Evolutionary conservation across 805 yeast genomes (phyloP), one percentile per base, ranked within the genome.

Genomic region (Zygosaccharomyces lentus): DNA sequence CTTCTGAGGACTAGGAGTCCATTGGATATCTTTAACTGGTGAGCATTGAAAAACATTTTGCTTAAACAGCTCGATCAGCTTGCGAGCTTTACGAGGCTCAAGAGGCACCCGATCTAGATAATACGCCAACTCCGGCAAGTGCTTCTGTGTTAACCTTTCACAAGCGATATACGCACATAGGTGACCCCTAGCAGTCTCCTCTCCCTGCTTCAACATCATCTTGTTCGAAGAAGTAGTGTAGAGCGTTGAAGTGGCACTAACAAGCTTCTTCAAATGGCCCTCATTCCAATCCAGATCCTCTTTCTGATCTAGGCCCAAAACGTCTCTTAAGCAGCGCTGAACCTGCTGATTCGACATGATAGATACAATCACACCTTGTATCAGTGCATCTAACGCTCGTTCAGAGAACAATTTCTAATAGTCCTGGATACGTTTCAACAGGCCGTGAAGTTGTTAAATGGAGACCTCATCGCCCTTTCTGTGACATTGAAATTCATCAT

Each of bases 141-240:
- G 66, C 29, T 64, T 64, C 9, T 67, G 64, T 9, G 67, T 66
- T 35, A 76, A 71, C 50, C 71, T 71, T 47, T 79, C 80, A 10
- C 76, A 75, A 0, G 86, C 82, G 19, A 83, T 59, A 50, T 68
- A 77, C 4, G 88, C 84, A 60, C 88, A 81, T 9, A 85, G 60
- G 59, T 84, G 90, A 45, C 73, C 74, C 44, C 91, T 68, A 1
- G 87, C 88, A 2, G 76, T 67, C 51, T 84, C 90, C 42, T 79
- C 77, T 32, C 71, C 71, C 21, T 73, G 72, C 10, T 77, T 73
- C 17, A 84, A 60, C 48, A 76, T 75, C 37, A 71, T 70, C 51
- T 74, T 72, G 46, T 71, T 77, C n/a, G 83, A 68, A 16, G 83
- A 73, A 1, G 75, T 62, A 50, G 68, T 70, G 55, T 81, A 80